These are phyloP conservation scores for Eremothecium sinecaudum DNA, from an alignment of 1,139 yeast genomes.

Conservation along the genomic window DNA sequence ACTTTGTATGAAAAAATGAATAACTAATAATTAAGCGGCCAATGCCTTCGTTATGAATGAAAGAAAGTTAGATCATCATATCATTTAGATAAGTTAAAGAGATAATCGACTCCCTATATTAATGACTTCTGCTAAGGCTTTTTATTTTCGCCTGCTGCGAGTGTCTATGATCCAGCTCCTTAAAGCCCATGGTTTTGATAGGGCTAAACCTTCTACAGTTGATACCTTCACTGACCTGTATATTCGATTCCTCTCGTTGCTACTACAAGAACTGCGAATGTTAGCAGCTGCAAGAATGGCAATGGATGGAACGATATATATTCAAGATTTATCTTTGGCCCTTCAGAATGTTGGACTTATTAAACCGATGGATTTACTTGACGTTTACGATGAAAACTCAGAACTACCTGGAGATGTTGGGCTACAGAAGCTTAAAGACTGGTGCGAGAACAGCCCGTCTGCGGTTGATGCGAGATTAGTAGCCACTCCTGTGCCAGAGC, in stretches of 20 bases:
- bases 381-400: constrained; percentile 35
- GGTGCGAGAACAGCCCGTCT: constrained; percentile 38
- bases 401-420: constrained; percentile 34
- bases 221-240: constrained; percentile 57
- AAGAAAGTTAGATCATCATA: too few relatives aligned
- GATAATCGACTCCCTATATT: too few relatives aligned
- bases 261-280: constrained; percentile 36
- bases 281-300: constrained; percentile 34
- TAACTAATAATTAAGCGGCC: too few relatives aligned
- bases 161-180: constrained; percentile 59
- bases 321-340: constrained; percentile 56
- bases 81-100: too few relatives aligned
- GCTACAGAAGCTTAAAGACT: constrained; percentile 37
- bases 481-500: constrained; percentile 31
- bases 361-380: constrained; percentile 38
- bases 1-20: too few relatives aligned
- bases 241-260: constrained; percentile 43
- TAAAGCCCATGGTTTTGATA: constrained; percentile 64
- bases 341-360: constrained; percentile 47
- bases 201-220: constrained; percentile 52
- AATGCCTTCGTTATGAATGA: too few relatives aligned
- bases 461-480: constrained; percentile 36
- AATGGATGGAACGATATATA: constrained; percentile 35
- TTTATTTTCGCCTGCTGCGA: constrained; percentile 52
- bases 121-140: constrained; percentile 32